These are phyloP conservation scores for Lentinula lateritia DNA, from an alignment of 768 basidiomycete species.

Conservation along the genomic window DNA sequence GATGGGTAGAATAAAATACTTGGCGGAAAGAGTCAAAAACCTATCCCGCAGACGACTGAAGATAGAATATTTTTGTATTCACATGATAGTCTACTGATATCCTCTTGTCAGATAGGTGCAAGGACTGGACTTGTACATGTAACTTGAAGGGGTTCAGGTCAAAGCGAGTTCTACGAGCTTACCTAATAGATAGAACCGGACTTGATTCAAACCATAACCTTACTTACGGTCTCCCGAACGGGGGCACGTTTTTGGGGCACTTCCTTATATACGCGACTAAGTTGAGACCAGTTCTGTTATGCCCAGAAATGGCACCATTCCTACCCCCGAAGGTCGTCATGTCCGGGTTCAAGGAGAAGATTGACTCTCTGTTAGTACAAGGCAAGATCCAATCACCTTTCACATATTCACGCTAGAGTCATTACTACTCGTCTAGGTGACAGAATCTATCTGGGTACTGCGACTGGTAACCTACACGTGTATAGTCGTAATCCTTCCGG, in stretches of 20 bases:
- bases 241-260: background rate
- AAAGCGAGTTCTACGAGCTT: background rate
- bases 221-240: background rate
- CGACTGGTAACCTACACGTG: conserved; percentile 48
- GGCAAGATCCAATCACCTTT: conserved; percentile 20
- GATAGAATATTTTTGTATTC: too few relatives aligned
- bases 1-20: too few relatives aligned
- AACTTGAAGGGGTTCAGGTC: background rate
- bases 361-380: conserved; percentile 41
- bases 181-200: background rate
- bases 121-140: background rate
- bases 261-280: background rate
- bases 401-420: background rate
- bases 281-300: background rate
- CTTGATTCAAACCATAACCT: background rate
- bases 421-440: conserved; percentile 35
- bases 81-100: too few relatives aligned
- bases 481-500: conserved; percentile 37
- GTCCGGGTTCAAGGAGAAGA: conserved; percentile 42
- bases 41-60: too few relatives aligned
- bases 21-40: too few relatives aligned
- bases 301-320: conserved; percentile 31
- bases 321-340: conserved; percentile 25
- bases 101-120: too few relatives aligned
- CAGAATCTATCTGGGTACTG: conserved; percentile 59